Conservation (phyloP, 164 flowering plant species). For the Vitis rotundifolia region DNA sequence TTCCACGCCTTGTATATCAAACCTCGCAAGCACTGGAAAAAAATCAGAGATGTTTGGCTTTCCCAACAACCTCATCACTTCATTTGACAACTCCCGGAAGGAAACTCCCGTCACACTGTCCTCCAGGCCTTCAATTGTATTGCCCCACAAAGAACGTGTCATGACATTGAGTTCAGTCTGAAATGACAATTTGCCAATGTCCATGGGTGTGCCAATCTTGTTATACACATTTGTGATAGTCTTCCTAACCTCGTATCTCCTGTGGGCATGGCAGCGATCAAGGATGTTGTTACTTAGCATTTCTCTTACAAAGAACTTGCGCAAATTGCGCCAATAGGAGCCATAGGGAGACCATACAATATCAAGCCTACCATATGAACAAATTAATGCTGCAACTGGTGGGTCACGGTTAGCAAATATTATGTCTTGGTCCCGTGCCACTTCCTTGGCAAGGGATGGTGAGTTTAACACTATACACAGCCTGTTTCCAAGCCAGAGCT, state of each 20-base stretch:
- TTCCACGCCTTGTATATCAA: constrained; percentile 35
- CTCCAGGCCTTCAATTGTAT: constrained; percentile 17
- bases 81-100: not conserved
- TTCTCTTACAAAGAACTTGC: constrained; percentile 45
- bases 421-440: constrained; percentile 9
- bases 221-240: constrained; percentile 5
- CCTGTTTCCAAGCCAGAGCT: constrained; percentile 27
- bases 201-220: constrained; percentile 10
- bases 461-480: constrained; percentile 25
- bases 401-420: constrained; percentile 17
- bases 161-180: not conserved
- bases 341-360: constrained; percentile 47
- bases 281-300: constrained; percentile 23
- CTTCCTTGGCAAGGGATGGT: constrained; percentile 6
- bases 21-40: constrained; percentile 24
- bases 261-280: not conserved
- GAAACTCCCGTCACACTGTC: not conserved
- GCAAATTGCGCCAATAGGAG: constrained; percentile 42
- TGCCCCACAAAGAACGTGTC: constrained; percentile 27
- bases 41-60: constrained; percentile 30
- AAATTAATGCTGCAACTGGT: constrained; percentile 8
- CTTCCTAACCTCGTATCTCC: constrained; percentile 10
- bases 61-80: constrained; percentile 8
- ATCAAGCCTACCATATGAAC: constrained; percentile 40
- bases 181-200: constrained; percentile 16